phyloP scores from a whole-genome alignment of 352 stramenopile species.

The Phytophthora foliorum region DNA sequence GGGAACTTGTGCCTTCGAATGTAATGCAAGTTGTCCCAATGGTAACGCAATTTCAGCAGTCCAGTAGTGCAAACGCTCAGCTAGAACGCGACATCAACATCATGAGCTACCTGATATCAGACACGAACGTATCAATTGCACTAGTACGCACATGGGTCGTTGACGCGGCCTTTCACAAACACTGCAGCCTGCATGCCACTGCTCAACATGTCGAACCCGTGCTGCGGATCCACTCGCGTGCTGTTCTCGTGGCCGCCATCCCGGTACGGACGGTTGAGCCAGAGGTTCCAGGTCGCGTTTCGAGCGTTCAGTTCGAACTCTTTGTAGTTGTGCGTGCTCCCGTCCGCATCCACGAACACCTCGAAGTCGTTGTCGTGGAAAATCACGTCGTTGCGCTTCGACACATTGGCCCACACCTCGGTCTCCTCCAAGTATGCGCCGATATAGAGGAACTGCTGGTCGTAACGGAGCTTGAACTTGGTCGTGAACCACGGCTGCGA shows the following conservation, averaged over 20 bases:
- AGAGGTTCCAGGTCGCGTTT: slow-evolving; percentile 92
- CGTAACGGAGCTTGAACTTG: slow-evolving; percentile 80
- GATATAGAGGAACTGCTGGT: slow-evolving; percentile 79
- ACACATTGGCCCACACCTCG: slow-evolving; percentile 75
- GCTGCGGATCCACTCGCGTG: slow-evolving; percentile 67
- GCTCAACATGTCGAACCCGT: slow-evolving; percentile 78
- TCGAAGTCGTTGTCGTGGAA: slow-evolving; percentile 94
- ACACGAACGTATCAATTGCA: neutral
- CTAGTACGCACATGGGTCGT: slow-evolving; percentile 55
- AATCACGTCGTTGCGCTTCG: slow-evolving; percentile 70
- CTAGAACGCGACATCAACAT: slow-evolving; percentile 14
- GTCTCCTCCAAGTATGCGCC: slow-evolving; percentile 74
- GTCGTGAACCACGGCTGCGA: slow-evolving; percentile 81
- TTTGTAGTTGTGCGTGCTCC: slow-evolving; percentile 90
- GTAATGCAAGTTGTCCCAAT: slow-evolving; percentile 57
- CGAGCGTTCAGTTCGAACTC: slow-evolving; percentile 92
- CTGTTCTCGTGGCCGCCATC: slow-evolving; percentile 88
- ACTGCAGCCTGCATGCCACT: slow-evolving; percentile 60
- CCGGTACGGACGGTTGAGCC: slow-evolving; percentile 88
- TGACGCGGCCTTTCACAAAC: slow-evolving; percentile 65
- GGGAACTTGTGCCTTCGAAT: slow-evolving; percentile 49
- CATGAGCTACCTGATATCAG: neutral
- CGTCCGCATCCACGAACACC: slow-evolving; percentile 89
- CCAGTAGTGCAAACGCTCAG: slow-evolving; percentile 74
- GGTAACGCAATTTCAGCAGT: slow-evolving; percentile 85